phyloP scores from a whole-genome alignment of 805 yeast species.

The Ogataea kodamae region DNA sequence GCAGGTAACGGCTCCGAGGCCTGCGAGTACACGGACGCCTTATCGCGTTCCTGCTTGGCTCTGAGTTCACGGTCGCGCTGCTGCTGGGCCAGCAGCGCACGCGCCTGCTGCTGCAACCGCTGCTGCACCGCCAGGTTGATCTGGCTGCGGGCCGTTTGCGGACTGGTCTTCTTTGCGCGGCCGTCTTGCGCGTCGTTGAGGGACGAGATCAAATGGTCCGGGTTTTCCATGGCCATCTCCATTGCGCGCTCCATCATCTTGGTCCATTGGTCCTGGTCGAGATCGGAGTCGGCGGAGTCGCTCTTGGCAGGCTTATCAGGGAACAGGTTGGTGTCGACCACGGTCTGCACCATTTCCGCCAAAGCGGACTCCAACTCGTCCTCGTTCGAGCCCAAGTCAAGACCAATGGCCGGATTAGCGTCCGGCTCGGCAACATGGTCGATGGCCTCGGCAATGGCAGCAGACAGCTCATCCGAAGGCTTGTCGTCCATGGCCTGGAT shows the following conservation, averaged over 20 bases:
- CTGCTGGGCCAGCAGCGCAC: constrained; percentile 16
- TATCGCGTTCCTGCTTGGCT: constrained; percentile 11
- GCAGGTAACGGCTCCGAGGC: constrained; percentile 11
- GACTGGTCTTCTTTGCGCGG: constrained; percentile 4
- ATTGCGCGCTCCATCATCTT: constrained; percentile 75
- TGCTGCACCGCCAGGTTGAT: constrained; percentile 28
- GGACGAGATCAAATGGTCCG: constrained; percentile 38
- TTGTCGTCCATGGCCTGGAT: constrained; percentile 23
- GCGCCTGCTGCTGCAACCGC: constrained; percentile 21
- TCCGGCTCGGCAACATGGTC: constrained; percentile 9
- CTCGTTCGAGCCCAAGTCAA: constrained; percentile 16
- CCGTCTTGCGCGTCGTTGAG: constrained; percentile 21
- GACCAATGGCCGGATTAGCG: constrained; percentile 2
- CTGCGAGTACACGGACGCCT: constrained; percentile 5
- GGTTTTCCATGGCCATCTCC: constrained; percentile 70
- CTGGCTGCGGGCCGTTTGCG: constrained; percentile 7
- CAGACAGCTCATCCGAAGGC: constrained; percentile 17
- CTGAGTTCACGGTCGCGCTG: constrained; percentile 19
- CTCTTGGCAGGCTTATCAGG: constrained; percentile 10
- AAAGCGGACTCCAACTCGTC: constrained; percentile 49
- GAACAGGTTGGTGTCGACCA: constrained; percentile 37
- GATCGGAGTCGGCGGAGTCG: constrained; percentile 32
- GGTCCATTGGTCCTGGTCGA: constrained; percentile 57
- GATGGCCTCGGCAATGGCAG: constrained; percentile 28
- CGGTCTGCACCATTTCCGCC: constrained; percentile 54